Evolutionary conservation across 345 rosid genomes (phyloP), one percentile per base, ranked within the genome.

Genomic region (Gossypium mustelinum): DNA sequence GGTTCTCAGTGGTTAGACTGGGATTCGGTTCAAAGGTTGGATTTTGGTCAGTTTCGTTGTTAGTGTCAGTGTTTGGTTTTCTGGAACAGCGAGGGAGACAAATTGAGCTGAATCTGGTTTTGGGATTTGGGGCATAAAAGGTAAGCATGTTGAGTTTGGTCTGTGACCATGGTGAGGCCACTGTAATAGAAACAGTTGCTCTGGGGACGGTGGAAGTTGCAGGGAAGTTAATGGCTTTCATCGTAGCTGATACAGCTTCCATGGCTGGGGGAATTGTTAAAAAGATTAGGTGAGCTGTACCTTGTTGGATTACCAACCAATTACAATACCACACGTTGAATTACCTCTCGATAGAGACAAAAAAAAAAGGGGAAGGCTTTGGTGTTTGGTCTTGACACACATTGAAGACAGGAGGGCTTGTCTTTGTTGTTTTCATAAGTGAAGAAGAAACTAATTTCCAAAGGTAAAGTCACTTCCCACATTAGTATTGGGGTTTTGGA

Each of bases 51-150:
- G 74, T 79, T 72, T 73, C 79, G 17, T 48, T 77, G 77, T 80
- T 78, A 70, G 75, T 76, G 74, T 79, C 73, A n/a, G 80, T 68
- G 72, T 79, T 77, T 61, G 85, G 87, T 34, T 80, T 86, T 18
- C 78, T 63, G 74, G 90, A 90, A 73, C 95, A 89, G 68, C 76
- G 86, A 73, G 86, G 25, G 79, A 80, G 85, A 17, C 79, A 72
- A 69, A 73, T 77, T 14, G 77, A 34, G 24, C 12, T 57, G 56
- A 64, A 52, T 81, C 79, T 70, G 69, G 20, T 72, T 22, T 66
- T 75, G 11, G 61, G 67, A 41, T 67, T 84, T n/a, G 75, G 52
- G 10, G 69, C 60, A 69, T 16, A 27, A 27, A 74, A 73, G 55
- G 66, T 13, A 51, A 78, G 78, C 20, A 34, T 25, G 67, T 70